Evolutionary conservation across 2,329 filamentous ascomycete species (phyloP), one percentile per base, ranked within the genome.

Genomic region (Acrodontium crateriforme): DNA sequence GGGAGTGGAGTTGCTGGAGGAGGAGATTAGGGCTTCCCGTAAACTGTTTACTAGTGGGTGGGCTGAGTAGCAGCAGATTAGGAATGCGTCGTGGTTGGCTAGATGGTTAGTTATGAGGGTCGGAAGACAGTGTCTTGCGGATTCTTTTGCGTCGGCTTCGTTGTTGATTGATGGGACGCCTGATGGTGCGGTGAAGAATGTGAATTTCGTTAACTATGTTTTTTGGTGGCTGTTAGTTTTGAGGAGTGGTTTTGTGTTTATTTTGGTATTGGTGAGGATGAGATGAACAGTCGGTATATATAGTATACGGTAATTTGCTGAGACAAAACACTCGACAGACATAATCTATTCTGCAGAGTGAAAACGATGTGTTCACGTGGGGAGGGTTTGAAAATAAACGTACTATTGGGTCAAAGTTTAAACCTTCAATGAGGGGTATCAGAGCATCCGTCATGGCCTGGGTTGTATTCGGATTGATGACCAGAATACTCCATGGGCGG

Each of bases 31-130:
- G n/a, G 28, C 25, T n/a, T n/a, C n/a, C 8, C 51, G 54, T 28
- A 51, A 44, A 1, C 47, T 38, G 9, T 60, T 53, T 0, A 92
- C 80, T 0, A 94, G 66, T 0, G 78, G 74, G 47, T 94, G 84
- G 1, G 78, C 72, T 34, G 80, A 89, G 59, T 82, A 95, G 58
- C 87, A 94, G 12, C 84, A 84, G 2, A 94, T 68, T 1, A 94
- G 65, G 36, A 91, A 75, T n/a, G 67, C 83, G 46, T 89, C 74
- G 51, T 81, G 72, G 16, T 55, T 42, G 2, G 51, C 34, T 1
- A 67, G 49, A n/a, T n/a, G n/a, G 1, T 55, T 34, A 2, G 60
- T 49, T 15, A 57, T 49, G 5, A 80, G 49, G 34, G 71, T 60
- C 1, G 62, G 56, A 10, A 76, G 57, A 27, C 81, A 79, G 31